Evolutionary conservation across 257 asterid genomes (phyloP), one percentile per base, ranked within the genome.

Genomic region (Leonotis leonurus): DNA sequence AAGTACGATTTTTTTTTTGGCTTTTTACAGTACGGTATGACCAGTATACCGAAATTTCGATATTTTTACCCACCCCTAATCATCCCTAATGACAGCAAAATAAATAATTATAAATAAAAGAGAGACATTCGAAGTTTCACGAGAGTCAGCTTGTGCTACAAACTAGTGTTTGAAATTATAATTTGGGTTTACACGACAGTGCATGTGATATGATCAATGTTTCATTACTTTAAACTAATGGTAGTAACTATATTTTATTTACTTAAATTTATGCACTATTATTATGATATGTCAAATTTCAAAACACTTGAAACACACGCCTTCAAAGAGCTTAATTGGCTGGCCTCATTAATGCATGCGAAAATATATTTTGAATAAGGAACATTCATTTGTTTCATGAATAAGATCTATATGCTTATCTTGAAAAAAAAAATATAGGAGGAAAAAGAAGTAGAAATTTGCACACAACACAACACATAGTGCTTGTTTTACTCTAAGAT

Each of bases 181-280:
- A 55, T 56, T 55, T 44, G 59, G 30, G 29, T 21, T 54, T 27
- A 44, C 58, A 66, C 56, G 71, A 67, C 65, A 67, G 45, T 56
- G 59, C 72, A 67, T 56, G 72, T 67, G 72, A 37, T 51, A 35
- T 51, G 33, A 56, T n/a, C n/a, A n/a, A n/a, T 45, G 32, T 22
- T 56, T 18, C 20, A 21, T 56, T 21, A n/a, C 57, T 56, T 44
- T 21, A 5, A 41, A 18, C 8, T 48, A 9, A 10, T 48, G 12
- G 33, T 27, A 3, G 2, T 39, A 13, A 3, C 12, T 35, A 8
- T 35, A 52, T 56, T 21, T 20, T 44, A 5, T n/a, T 9, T 16
- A 41, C 25, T 41, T 45, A 65, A 37, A 33, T 18, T 56, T 14
- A 37, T 64, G 60, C 51, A 8, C 30, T n/a, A n/a, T n/a, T n/a